A percentile compares a stretch with the other conserved stretches of the same genome.
Evolutionary conservation across 2,329 filamentous ascomycete species (phyloP).

Genomic region (Penicillium sp.): DNA sequence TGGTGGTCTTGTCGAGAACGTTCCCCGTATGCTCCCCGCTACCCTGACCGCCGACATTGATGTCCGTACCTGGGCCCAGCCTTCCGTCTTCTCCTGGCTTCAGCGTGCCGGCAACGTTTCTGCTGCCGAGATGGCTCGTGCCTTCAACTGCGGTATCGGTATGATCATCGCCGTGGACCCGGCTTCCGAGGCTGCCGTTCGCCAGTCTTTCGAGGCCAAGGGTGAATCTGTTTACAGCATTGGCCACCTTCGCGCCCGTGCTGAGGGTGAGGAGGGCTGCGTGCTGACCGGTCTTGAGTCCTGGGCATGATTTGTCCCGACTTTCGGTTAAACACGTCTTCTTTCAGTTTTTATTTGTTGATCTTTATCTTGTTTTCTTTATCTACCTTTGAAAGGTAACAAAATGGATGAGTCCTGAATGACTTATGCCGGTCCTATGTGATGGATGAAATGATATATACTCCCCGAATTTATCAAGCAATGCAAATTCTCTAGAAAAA

Average conservation of each 20-base stretch:
- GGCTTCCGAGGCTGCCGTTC: slow-evolving; percentile 20
- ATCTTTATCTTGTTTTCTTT: slow-evolving; percentile 10
- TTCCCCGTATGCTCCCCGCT: slow-evolving; percentile 85
- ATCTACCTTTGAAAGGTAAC: slow-evolving; percentile 6
- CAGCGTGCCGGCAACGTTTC: slow-evolving; percentile 69
- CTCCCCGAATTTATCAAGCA: slow-evolving; percentile 8
- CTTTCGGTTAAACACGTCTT: background rate
- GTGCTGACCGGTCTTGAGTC: slow-evolving; percentile 61
- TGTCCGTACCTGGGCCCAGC: slow-evolving; percentile 71
- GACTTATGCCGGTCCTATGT: slow-evolving; percentile 21
- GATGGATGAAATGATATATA: slow-evolving; percentile 26
- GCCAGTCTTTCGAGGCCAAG: slow-evolving; percentile 59
- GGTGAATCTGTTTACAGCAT: slow-evolving; percentile 79
- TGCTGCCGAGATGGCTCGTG: slow-evolving; percentile 78
- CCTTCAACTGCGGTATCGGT: slow-evolving; percentile 92
- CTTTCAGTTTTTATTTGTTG: slow-evolving; percentile 10
- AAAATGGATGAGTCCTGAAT: slow-evolving; percentile 11
- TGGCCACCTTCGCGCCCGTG: slow-evolving; percentile 66
- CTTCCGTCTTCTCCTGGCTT: slow-evolving; percentile 83
- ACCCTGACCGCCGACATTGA: slow-evolving; percentile 79
- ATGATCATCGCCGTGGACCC: slow-evolving; percentile 82
- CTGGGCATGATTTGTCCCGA: slow-evolving; percentile 33
- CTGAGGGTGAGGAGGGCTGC: slow-evolving; percentile 58
- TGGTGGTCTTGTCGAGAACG: slow-evolving; percentile 88
- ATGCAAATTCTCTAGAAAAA: slow-evolving; percentile 7